phyloP scores from a whole-genome alignment of 768 basidiomycete species.

The Chalciporus chontae region DNA sequence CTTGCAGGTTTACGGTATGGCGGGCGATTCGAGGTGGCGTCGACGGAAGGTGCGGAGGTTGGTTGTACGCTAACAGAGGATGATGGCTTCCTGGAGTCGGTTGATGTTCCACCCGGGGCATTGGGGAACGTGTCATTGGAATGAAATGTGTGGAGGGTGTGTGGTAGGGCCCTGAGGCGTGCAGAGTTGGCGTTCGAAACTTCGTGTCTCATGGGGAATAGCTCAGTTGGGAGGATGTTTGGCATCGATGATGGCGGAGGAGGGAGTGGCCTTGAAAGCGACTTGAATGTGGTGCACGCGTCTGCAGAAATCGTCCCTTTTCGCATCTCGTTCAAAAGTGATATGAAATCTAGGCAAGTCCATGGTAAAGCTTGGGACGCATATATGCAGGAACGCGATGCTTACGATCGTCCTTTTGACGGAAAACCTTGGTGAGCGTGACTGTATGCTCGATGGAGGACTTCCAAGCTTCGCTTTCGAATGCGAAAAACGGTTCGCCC shows the following conservation, averaged over 20 bases:
- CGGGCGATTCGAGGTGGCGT: slow-evolving; percentile 18
- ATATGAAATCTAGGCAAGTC: slow-evolving; percentile 52
- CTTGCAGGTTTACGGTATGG: slow-evolving; percentile 27
- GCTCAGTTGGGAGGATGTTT: slow-evolving; percentile 46
- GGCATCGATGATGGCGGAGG: slow-evolving; percentile 24
- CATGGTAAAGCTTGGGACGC: not conserved
- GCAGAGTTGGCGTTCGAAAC: slow-evolving; percentile 62
- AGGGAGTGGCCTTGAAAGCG: slow-evolving; percentile 35
- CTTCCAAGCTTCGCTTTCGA: slow-evolving; percentile 49
- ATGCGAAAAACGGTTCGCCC: slow-evolving; percentile 52
- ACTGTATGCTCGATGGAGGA: slow-evolving; percentile 54
- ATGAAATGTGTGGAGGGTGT: slow-evolving; percentile 40
- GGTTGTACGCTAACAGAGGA: slow-evolving; percentile 1
- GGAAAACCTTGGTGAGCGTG: slow-evolving; percentile 67
- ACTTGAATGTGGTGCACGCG: slow-evolving; percentile 46
- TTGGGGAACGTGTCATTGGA: slow-evolving; percentile 47
- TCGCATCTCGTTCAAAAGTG: slow-evolving; percentile 74
- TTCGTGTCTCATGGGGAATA: slow-evolving; percentile 65
- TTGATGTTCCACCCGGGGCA: not conserved
- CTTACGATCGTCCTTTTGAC: slow-evolving; percentile 70
- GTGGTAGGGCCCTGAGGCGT: slow-evolving; percentile 48
- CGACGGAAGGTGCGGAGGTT: not conserved
- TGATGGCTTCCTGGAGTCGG: not conserved
- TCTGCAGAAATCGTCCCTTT: slow-evolving; percentile 49
- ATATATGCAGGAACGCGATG: not conserved